phyloP scores from a whole-genome alignment of 345 rosid genomes.

The Litchi chinensis region DNA sequence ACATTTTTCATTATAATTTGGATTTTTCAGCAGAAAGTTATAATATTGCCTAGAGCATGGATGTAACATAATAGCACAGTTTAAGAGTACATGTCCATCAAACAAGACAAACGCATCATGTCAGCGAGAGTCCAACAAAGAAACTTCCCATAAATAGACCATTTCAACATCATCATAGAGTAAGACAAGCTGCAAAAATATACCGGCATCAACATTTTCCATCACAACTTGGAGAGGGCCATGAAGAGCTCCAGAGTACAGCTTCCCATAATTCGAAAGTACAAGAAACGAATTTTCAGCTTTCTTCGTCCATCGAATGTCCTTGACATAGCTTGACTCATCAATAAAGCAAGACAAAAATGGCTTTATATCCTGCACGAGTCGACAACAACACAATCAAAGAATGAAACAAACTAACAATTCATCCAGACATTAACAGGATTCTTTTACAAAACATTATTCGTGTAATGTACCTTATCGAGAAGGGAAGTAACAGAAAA shows the following conservation, averaged over 20 bases:
- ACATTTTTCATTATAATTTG: not conserved
- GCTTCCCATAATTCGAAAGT: conserved; percentile 59
- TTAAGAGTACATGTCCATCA: not conserved
- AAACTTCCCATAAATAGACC: not conserved
- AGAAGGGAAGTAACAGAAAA: conserved; percentile 65
- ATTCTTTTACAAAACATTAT: not conserved
- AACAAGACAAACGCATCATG: conserved; percentile 2
- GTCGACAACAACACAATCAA: not conserved
- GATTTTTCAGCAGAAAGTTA: not conserved
- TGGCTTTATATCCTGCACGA: conserved; percentile 56
- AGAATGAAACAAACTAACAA: not conserved
- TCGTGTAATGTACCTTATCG: conserved; percentile 39
- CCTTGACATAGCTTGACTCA: conserved; percentile 61
- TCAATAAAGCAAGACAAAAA: conserved; percentile 52
- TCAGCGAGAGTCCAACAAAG: conserved; percentile 2
- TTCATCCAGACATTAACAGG: not conserved
- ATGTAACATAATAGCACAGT: not conserved
- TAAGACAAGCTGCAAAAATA: conserved; percentile 16
- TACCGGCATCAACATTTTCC: conserved; percentile 89
- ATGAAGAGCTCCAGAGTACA: conserved; percentile 59
- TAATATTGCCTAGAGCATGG: not conserved
- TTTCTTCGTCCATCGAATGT: conserved; percentile 68
- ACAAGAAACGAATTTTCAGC: conserved; percentile 55
- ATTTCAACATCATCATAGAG: conserved; percentile 7
- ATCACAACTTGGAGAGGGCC: conserved; percentile 49